Percentiles rank a stretch among this genome's conserved stretches.
Evolutionary conservation across 2,329 filamentous ascomycete species (phyloP).

Genomic region (Ophiosphaerella narmari): DNA sequence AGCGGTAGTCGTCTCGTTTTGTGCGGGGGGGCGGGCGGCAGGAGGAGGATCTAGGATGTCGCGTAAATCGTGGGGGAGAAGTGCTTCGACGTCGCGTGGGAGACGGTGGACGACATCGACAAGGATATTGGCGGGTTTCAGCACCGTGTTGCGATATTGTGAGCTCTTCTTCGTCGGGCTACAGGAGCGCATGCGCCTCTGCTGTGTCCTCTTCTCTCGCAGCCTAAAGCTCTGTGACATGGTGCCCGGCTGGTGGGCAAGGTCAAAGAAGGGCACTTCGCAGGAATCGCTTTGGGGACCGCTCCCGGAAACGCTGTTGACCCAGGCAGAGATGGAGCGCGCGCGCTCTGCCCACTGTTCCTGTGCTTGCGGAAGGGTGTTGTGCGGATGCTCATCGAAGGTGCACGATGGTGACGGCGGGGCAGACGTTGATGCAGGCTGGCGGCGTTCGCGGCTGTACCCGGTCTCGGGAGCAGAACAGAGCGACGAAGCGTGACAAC

Average conservation of each 20-base stretch:
- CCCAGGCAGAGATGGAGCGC: neutral
- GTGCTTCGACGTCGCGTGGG: slow-evolving; percentile 8
- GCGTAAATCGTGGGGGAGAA: slow-evolving; percentile 8
- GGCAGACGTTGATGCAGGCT: too few relatives aligned
- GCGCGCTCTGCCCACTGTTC: too few relatives aligned
- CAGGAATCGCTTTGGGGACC: neutral
- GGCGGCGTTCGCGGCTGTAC: too few relatives aligned
- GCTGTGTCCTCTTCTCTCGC: neutral
- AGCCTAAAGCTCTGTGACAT: slow-evolving; percentile 5
- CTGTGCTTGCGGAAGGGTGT: too few relatives aligned
- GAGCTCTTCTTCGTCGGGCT: slow-evolving; percentile 11
- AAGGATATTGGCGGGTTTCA: slow-evolving; percentile 7
- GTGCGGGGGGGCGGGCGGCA: too few relatives aligned
- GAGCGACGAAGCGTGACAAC: too few relatives aligned
- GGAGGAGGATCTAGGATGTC: slow-evolving; percentile 1
- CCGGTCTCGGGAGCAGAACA: too few relatives aligned
- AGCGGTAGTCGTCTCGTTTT: too few relatives aligned
- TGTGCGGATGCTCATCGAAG: too few relatives aligned
- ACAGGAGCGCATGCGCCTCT: neutral
- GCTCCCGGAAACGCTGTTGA: neutral
- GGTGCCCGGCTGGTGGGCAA: neutral
- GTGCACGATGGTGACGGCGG: too few relatives aligned
- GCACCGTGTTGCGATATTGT: slow-evolving; percentile 10
- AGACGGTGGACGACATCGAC: slow-evolving; percentile 1
- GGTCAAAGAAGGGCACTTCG: neutral